Evolutionary conservation across 345 rosid species (phyloP), one percentile per base, ranked within the genome.

Genomic region (Pistacia vera): DNA sequence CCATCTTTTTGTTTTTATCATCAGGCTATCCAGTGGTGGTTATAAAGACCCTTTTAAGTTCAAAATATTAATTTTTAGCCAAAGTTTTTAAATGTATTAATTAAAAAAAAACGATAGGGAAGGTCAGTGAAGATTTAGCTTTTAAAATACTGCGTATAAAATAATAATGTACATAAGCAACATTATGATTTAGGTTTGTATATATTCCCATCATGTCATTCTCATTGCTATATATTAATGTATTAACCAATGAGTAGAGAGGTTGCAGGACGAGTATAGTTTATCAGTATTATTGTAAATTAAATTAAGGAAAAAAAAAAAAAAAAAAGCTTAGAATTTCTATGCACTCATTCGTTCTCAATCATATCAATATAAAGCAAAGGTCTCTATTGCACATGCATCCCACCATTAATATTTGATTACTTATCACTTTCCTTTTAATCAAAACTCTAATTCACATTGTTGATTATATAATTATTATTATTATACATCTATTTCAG

Each of bases 361-460:
- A n/a, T n/a, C 30, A 65, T 2, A n/a, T 65, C 44, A 72, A 51
- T 36, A 80, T 49, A 68, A 58, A 73, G 61, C 77, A 65, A 76
- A 74, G 64, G 74, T 61, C 48, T 33, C 25, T 70, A 4, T 28
- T 36, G 62, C 80, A 82, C 85, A 78, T 78, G 80, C 78, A 73
- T 62, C 38, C 81, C 83, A 73, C 70, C 71, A 49, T 55, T 46
- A 2, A 60, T 18, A 33, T 69, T 72, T 20, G 56, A 36, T 35
- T 36, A 16, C 20, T 58, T n/a, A 7, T 63, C 17, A 36, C 56
- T 28, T 81, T 28, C 58, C 49, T 4, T 18, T 56, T 30, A 14
- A 70, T 61, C 14, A 36, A 58, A 64, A 25, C 12, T 64, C 14
- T 48, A 33, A 12, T 38, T 22, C 20, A 25, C 60, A 78, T 48